Evolutionary conservation across 192 early-diverging fungal genomes (phyloP).

Genomic region (Coemansia sp.): DNA sequence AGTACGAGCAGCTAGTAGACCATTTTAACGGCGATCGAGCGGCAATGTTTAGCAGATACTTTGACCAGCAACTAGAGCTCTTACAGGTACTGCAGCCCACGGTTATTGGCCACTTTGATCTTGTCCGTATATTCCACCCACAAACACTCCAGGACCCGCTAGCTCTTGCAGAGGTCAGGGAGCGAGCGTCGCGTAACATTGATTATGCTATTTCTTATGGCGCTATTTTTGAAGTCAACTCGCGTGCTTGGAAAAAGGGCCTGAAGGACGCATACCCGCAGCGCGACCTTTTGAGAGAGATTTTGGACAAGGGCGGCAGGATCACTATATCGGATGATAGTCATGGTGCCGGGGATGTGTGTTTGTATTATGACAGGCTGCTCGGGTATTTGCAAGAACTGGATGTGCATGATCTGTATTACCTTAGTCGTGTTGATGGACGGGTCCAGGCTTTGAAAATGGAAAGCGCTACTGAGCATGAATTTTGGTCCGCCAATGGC

Average conservation of each 20-base stretch:
- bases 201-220: slow-evolving; percentile 76
- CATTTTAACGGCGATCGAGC: slow-evolving; percentile 33
- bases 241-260: slow-evolving; percentile 90
- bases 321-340: slow-evolving; percentile 92
- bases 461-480: slow-evolving; percentile 22
- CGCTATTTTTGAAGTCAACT: slow-evolving; percentile 92
- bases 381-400: slow-evolving; percentile 68
- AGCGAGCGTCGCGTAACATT: slow-evolving; percentile 71
- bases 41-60: slow-evolving; percentile 74
- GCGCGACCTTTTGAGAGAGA: slow-evolving; percentile 76
- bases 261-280: slow-evolving; percentile 85
- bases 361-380: slow-evolving; percentile 78
- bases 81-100: slow-evolving; percentile 68
- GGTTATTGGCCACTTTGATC: slow-evolving; percentile 96
- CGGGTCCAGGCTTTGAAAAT: slow-evolving; percentile 20
- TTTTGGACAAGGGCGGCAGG: slow-evolving; percentile 60
- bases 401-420: slow-evolving; percentile 59
- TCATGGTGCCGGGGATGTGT: slow-evolving; percentile 87
- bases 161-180: slow-evolving; percentile 43
- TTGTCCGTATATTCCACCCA: slow-evolving; percentile 83
- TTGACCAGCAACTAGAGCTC: slow-evolving; percentile 85
- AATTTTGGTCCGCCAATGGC: slow-evolving; percentile 41
- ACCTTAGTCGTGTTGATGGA: slow-evolving; percentile 10
- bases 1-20: slow-evolving; percentile 54
- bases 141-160: slow-evolving; percentile 39